Evolutionary conservation across 2,329 filamentous ascomycete genomes (phyloP), one percentile per base, ranked within the genome.

Genomic region (Zasmidium citrigriseum): DNA sequence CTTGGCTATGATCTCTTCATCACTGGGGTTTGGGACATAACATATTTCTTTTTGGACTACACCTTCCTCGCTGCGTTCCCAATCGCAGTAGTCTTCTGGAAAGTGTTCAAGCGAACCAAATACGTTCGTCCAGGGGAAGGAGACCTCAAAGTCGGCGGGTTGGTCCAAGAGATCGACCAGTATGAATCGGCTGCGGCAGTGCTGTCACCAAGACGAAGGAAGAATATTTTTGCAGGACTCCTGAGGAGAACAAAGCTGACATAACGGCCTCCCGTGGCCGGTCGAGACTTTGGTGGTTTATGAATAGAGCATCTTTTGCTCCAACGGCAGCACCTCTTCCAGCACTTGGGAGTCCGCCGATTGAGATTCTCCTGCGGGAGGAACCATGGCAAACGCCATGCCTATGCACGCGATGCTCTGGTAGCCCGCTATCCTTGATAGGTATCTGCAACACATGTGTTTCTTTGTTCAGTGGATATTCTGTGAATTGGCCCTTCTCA

Each of bases 11-110:
- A 58, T 23, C 41, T 63, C 27, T 60, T 63, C 34, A 23, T 58
- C 12, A 25, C 29, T 18, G 53, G 47, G 78, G 84, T 70, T 0
- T 64, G 62, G 53, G 71, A 72, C 23, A 73, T 69, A 2, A 58
- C 78, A 4, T 73, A 68, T 29, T 76, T 76, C 64, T 76, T 74
- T 68, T 64, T 77, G 14, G 81, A 81, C 72, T 85, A 83, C 72
- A 63, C 58, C 2, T 59, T 55, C 24, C 41, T 59, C 21, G 52
- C 52, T 9, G 57, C 57, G 2, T 59, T 59, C 23, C 57, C 52
- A 11, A 5, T 56, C n/a, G 57, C 47, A 23, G 38, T 55, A 18
- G 23, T 52, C 3, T 7, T 52, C 27, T 55, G 57, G 57, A 55
- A 59, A 27, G 9, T 55, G 20, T 7, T 59, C 7, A 29, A 44